These are phyloP conservation scores for Suillus subalutaceus DNA, from an alignment of 768 basidiomycete species.

Conservation along the genomic window DNA sequence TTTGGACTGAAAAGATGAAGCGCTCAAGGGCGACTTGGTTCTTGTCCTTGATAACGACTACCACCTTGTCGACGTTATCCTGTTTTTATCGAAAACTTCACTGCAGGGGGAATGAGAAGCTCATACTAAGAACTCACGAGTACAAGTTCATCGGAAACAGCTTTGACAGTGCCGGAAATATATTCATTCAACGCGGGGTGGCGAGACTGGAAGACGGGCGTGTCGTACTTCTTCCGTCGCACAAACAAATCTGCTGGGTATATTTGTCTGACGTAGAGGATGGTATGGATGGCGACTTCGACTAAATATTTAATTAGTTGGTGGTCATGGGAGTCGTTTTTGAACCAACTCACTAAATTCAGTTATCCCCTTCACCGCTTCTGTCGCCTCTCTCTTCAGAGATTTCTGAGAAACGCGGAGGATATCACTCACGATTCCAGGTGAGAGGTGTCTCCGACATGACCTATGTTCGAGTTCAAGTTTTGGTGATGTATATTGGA, in stretches of 20 bases:
- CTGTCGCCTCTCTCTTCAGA: slow-evolving; percentile 37
- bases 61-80: slow-evolving; percentile 81
- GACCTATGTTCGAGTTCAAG: not conserved
- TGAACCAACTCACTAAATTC: slow-evolving; percentile 63
- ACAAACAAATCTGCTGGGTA: slow-evolving; percentile 90
- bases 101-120: not conserved
- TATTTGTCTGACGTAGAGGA: slow-evolving; percentile 87
- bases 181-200: slow-evolving; percentile 89
- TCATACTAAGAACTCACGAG: slow-evolving; percentile 43
- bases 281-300: slow-evolving; percentile 91
- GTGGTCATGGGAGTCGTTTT: not conserved
- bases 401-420: not conserved
- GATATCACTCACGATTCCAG: slow-evolving; percentile 39
- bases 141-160: slow-evolving; percentile 76
- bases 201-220: slow-evolving; percentile 91
- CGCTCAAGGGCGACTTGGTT: slow-evolving; percentile 84
- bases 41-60: slow-evolving; percentile 83
- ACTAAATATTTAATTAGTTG: slow-evolving; percentile 50
- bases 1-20: slow-evolving; percentile 86
- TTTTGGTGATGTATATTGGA: not conserved
- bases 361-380: slow-evolving; percentile 63
- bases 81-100: slow-evolving; percentile 30
- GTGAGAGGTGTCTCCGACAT: slow-evolving; percentile 36
- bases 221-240: slow-evolving; percentile 86
- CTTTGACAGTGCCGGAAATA: slow-evolving; percentile 84